These are phyloP conservation scores for Sporothrix pallida DNA, from an alignment of 2,329 filamentous ascomycete species.

Conservation along the genomic window DNA sequence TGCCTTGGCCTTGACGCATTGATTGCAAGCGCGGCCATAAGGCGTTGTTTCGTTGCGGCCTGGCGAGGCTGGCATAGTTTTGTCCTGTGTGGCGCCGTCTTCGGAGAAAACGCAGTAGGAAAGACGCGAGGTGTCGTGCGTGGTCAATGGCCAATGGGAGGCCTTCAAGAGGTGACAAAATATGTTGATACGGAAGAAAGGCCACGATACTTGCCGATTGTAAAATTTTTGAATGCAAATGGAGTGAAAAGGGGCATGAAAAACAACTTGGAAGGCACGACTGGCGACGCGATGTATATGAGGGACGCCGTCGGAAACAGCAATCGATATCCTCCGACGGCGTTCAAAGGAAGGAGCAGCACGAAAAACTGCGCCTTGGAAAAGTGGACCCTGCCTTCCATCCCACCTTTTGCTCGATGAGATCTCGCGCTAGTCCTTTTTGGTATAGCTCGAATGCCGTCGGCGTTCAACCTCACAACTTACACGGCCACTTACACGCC, in stretches of 20 bases:
- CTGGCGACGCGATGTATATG: constrained; percentile 15
- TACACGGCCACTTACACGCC: constrained; percentile 9
- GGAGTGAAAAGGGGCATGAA: background rate
- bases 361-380: background rate
- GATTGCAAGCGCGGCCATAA: constrained; percentile 31
- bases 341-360: constrained; percentile 13
- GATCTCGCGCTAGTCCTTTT: constrained; percentile 4
- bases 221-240: background rate
- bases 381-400: background rate
- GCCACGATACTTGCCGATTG: background rate
- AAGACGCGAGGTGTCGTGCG: background rate
- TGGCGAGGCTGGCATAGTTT: constrained; percentile 11
- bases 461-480: constrained; percentile 18
- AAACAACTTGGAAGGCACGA: background rate
- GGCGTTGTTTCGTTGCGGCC: constrained; percentile 25
- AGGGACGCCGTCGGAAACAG: constrained; percentile 26
- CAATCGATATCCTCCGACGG: background rate
- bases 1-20: constrained; percentile 34
- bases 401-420: background rate
- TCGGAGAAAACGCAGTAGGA: background rate
- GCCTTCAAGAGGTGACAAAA: background rate
- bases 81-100: background rate
- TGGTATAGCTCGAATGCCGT: constrained; percentile 26
- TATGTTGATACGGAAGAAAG: background rate
- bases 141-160: background rate